A percentile compares a stretch with the other conserved stretches of the same genome.
Conservation (phyloP, 441 rosid species). For the Adansonia madagascariensis region DNA sequence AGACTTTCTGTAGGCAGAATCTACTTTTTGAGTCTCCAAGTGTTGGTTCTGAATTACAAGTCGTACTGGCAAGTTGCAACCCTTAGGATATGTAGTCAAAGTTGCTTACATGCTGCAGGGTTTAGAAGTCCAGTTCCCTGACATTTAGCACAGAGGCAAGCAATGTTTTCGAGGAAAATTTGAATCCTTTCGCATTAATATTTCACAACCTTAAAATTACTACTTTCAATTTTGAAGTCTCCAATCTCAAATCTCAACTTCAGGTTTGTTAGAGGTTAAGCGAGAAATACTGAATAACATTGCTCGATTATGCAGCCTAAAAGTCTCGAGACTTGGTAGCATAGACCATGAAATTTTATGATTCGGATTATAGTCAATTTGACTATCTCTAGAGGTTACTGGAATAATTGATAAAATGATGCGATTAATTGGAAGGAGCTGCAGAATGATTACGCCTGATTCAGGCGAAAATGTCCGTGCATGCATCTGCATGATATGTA, state of each 20-base stretch:
- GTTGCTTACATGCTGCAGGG: not conserved
- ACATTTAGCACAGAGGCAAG: not conserved
- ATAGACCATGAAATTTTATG: not conserved
- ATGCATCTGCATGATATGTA: not conserved
- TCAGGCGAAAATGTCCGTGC: not conserved
- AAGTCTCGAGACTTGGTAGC: no score
- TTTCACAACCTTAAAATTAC: not conserved
- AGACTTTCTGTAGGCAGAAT: not conserved
- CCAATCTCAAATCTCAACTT: no score
- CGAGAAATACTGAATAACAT: no score
- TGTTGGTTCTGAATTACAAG: not conserved
- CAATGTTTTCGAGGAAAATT: not conserved
- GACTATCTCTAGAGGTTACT: not conserved
- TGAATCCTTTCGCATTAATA: not conserved
- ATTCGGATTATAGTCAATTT: not conserved
- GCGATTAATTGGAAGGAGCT: constrained; percentile 7
- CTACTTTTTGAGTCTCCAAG: not conserved
- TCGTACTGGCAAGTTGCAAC: not conserved
- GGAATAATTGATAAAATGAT: constrained; percentile 13
- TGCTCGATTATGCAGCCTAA: no score
- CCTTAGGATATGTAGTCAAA: constrained; percentile 6
- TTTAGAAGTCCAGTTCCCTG: not conserved
- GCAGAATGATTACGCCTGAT: constrained; percentile 5
- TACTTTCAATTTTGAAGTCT: not conserved
- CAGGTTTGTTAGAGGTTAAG: no score